Evolutionary conservation across 768 basidiomycete species (phyloP), one percentile per base, ranked within the genome.

Genomic region (Kwoniella sp.): DNA sequence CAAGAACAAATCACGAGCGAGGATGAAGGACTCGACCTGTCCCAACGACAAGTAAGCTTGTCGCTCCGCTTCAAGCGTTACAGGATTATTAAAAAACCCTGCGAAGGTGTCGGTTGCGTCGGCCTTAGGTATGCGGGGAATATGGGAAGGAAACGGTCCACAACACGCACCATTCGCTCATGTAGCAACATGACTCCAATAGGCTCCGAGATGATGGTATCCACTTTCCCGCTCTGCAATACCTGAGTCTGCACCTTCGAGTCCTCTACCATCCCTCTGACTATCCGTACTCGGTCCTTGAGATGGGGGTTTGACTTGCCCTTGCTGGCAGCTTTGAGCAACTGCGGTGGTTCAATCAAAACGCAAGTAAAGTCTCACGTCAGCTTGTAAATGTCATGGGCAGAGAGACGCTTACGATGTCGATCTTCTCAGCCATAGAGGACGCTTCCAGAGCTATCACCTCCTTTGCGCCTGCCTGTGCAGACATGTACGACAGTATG

Each of bases 131-230:
- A n/a, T n/a, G n/a, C n/a, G n/a, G n/a, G n/a, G n/a, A n/a, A n/a
- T n/a, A n/a, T n/a, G n/a, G n/a, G n/a, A n/a, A n/a, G n/a, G n/a
- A n/a, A n/a, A n/a, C n/a, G n/a, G n/a, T n/a, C n/a, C n/a, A n/a
- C n/a, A n/a, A 45, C 20, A 45, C 78, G 23, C 53, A 78, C 79
- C 79, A 80, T 80, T 29, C 77, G 60, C 60, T 80, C 79, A 65
- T 80, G 79, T 26, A 78, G 67, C 20, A 80, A 56, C 75, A 80
- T 77, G 2, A 80, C 79, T 2, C 79, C 79, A 13, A 80, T 80
- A 4, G 79, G 79, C 53, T 80, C 79, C 23, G 74, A 76, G 53
- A 80, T 72, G 59, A 80, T 80, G 17, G 79, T 78, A 53, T 80
- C 79, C 51, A 80, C 79, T 55, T 73, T 72, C 1, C 77, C 77